Evolutionary conservation across 495 filamentous ascomycete genomes (phyloP), one percentile per base, ranked within the genome.

Genomic region (Hypoxylon fragiforme): DNA sequence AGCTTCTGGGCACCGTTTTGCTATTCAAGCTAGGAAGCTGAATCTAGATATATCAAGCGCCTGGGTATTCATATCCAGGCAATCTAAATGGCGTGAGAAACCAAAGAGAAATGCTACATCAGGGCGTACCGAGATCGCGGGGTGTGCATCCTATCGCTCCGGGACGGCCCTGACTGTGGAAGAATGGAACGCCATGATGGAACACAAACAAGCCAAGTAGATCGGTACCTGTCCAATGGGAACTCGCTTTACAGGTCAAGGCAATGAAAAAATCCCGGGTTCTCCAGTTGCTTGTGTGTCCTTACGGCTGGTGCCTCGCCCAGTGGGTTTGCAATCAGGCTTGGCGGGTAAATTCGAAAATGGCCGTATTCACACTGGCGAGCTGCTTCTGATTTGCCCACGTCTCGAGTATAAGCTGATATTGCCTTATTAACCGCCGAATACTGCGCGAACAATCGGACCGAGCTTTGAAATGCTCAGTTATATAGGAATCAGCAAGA

Each of bases 401-500:
- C 48, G 31, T 45, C 14, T 24, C 26, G 24, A 16, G 35, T 46
- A 46, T 35, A 50, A 54, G 48, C 44, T 50, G 28, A 50, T 63
- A 54, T 50, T 54, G 20, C 60, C 60, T 58, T 58, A 63, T 58
- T 63, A 63, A 54, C 60, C 60, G 60, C 60, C 54, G 54, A 58
- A 58, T 54, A 38, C 54, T 50, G 20, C 54, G 40, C 31, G 41
- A 28, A 43, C n/a, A 58, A 50, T 63, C 60, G 60, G 60, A 46
- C 60, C 60, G 60, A 58, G 54, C 30, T 9, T 41, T 12, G 7
- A 30, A 12, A 26, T 5, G 43, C 14, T 41, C 26, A 40, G 22
- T 31, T 53, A 54, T 62, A 62, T 62, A 62, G 53, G 24, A 56
- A 31, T 22, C 26, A 34, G 49, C 39, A 30, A 21, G 37, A 45